Evolutionary conservation across 2,329 filamentous ascomycete species (phyloP).

Genomic region (Claviceps citrina): DNA sequence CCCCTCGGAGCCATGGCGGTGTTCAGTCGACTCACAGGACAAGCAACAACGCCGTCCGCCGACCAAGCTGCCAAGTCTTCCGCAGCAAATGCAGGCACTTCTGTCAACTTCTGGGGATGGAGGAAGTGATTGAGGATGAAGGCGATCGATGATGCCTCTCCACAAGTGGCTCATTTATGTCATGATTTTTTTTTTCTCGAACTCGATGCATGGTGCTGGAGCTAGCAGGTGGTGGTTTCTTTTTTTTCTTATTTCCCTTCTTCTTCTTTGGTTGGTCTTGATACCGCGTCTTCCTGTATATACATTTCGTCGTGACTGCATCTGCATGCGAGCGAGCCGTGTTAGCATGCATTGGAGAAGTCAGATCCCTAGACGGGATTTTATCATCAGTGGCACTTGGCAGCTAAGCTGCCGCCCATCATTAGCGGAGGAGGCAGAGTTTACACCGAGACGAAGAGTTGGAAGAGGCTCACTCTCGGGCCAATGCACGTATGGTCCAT

Average conservation of each 20-base stretch:
- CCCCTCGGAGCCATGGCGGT: conserved; percentile 31
- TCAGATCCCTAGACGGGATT: background rate
- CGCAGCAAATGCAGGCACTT: conserved; percentile 8
- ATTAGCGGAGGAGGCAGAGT: too few relatives aligned
- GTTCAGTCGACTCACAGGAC: conserved; percentile 33
- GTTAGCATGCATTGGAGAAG: background rate
- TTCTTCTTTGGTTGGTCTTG: background rate
- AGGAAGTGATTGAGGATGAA: conserved; percentile 19
- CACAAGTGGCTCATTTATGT: background rate
- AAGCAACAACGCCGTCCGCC: conserved; percentile 11
- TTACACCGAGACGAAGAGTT: too few relatives aligned
- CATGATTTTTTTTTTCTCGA: background rate
- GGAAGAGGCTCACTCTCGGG: background rate
- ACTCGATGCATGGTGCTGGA: background rate
- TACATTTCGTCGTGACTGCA: conserved; percentile 1
- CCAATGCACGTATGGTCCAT: background rate
- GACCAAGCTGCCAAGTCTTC: conserved; percentile 15
- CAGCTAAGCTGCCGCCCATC: too few relatives aligned
- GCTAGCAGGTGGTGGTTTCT: background rate
- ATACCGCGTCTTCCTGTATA: conserved; percentile 5
- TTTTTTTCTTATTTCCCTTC: background rate
- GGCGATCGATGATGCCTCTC: background rate
- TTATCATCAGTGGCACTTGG: too few relatives aligned
- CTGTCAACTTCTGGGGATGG: conserved; percentile 39
- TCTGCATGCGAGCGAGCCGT: conserved; percentile 3